Evolutionary conservation across 129 eudicot species (phyloP), one percentile per base, ranked within the genome.

Genomic region (Erigeron canadensis): DNA sequence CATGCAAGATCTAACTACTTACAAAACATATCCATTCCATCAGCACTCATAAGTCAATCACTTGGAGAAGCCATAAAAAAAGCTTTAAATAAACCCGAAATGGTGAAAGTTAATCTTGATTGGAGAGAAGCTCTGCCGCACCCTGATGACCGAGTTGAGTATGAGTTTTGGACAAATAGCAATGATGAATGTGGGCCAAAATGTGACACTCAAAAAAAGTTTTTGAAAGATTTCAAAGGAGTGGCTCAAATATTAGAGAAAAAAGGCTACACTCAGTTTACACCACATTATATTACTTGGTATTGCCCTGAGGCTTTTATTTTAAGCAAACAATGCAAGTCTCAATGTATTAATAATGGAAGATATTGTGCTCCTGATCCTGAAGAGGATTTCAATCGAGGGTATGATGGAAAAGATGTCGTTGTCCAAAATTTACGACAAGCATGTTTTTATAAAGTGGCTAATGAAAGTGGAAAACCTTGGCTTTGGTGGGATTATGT

Each of bases 401-500:
- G 98, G 50, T 93, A 93, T 70, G 87, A 84, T 59, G 96, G 96
- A 79, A 93, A 82, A 70, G 98, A 93, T 65, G 98, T 93, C 7
- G 98, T 93, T 6, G 77, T 82, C 59, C 98, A 93, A 62, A 93
- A 93, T 70, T 75, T 93, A 46, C 82, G 83, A 7, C 92, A 89
- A 61, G 96, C 88, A 13, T 93, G 96, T 78, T 82, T 93, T 40
- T 86, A 28, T 75, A 93, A 85, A 76, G 87, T 87, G 19, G 95
- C 96, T 0, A 93, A 89, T 63, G 96, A 89, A 77, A 83, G 77
- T 56, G 92, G 96, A 21, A 93, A 87, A 51, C 98, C 98, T 0
- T 93, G 98, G 98, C 72, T 81, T 61, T 93, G 96, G 98, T 93
- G 96, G 98, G 98, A 93, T 78, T 93, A 93, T 66, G 96, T 89